phyloP scores from a whole-genome alignment of 345 rosid genomes.

The Anastatica hierochuntica region DNA sequence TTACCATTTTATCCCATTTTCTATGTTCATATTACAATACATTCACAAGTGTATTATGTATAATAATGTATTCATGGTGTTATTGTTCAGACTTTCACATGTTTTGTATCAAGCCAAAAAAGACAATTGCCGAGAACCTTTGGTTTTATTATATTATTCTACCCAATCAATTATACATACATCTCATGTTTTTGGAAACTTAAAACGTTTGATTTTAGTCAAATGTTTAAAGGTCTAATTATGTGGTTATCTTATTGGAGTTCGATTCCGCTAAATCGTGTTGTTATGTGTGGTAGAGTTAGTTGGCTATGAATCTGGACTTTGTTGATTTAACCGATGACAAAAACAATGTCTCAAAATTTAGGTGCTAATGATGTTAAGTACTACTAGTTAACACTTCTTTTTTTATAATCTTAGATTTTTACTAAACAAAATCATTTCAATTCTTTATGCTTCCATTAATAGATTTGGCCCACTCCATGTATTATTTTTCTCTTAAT shows the following conservation, averaged over 20 bases:
- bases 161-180: not conserved
- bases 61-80: not conserved
- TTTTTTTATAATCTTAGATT: no score
- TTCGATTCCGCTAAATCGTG: no score
- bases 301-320: no score
- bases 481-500: conserved; percentile 2
- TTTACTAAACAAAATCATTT: no score
- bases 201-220: not conserved
- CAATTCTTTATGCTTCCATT: conserved; percentile 5
- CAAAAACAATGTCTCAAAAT: no score
- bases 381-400: no score
- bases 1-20: conserved; percentile 15
- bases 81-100: conserved; percentile 21
- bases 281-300: no score
- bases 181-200: conserved; percentile 6
- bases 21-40: not conserved
- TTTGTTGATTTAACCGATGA: no score
- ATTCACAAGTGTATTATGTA: not conserved
- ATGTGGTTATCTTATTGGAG: no score
- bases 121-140: conserved; percentile 16
- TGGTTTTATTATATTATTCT: conserved; percentile 13
- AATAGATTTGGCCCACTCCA: conserved; percentile 20
- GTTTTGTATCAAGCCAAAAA: conserved; percentile 20
- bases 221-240: not conserved
- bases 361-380: no score